A percentile compares a stretch with the other conserved stretches of the same genome.
Conservation (phyloP, 176 grass and related monocot species). For the Chloris gayana region DNA sequence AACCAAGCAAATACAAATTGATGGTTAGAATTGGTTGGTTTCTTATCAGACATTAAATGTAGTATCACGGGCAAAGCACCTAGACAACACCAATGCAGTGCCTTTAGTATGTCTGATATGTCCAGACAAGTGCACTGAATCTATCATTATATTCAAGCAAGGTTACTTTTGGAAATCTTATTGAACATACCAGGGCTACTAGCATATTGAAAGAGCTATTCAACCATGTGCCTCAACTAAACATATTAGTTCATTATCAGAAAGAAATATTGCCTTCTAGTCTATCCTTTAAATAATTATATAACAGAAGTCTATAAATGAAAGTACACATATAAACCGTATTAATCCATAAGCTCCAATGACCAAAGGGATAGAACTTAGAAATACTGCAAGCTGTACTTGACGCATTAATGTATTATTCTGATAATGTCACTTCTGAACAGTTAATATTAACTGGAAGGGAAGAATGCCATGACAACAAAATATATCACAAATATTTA, state of each 20-base stretch:
- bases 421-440: background rate
- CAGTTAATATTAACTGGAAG: background rate
- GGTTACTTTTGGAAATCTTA: background rate
- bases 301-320: background rate
- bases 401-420: background rate
- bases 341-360: background rate
- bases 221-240: constrained; percentile 9
- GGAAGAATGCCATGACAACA: constrained; percentile 13
- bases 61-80: background rate
- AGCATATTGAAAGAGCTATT: background rate
- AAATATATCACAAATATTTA: background rate
- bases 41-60: no score
- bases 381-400: background rate
- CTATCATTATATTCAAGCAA: background rate
- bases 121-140: background rate
- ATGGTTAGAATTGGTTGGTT: background rate
- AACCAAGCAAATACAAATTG: background rate
- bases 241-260: background rate
- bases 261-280: background rate
- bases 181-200: background rate
- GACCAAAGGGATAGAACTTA: background rate
- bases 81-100: constrained; percentile 1
- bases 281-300: background rate
- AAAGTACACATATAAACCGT: background rate
- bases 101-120: background rate